These are phyloP conservation scores for Chondrostereum purpureum DNA, from an alignment of 1,284 basidiomycete genomes.

Conservation along the genomic window DNA sequence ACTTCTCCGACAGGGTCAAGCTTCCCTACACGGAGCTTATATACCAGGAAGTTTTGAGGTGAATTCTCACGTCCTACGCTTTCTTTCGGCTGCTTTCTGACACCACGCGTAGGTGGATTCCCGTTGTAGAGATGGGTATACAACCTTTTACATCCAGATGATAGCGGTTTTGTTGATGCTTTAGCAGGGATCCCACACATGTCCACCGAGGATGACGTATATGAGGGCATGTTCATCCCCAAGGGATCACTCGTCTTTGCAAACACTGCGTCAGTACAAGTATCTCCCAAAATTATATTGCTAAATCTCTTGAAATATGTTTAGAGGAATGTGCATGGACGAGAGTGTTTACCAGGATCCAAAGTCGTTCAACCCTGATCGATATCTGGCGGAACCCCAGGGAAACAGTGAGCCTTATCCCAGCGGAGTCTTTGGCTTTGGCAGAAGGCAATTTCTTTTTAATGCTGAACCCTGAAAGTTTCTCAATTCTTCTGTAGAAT, in stretches of 20 bases:
- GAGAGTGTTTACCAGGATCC: neutral
- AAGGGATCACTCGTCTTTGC: neutral
- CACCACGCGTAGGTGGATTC: neutral
- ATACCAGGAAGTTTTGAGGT: conserved; percentile 8
- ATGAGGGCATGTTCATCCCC: neutral
- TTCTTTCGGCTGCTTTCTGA: too few species aligned
- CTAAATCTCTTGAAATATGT: neutral
- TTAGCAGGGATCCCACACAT: neutral
- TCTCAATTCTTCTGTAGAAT: neutral
- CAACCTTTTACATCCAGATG: too few species aligned
- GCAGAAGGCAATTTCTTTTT: neutral
- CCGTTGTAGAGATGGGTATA: too few species aligned
- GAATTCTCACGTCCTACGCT: too few species aligned
- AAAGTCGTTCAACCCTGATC: neutral
- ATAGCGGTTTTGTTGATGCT: too few species aligned
- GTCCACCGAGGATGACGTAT: neutral
- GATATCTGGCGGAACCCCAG: neutral
- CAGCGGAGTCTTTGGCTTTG: neutral
- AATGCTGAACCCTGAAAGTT: neutral
- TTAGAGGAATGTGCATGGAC: conserved; percentile 1
- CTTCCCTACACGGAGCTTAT: conserved; percentile 21
- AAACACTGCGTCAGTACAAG: neutral
- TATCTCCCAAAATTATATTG: neutral
- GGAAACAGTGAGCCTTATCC: neutral
- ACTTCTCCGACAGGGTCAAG: conserved; percentile 18